Base-by-base conservation (phyloP, 148 eudicot species). In the Persicaria tinctoria region DNA sequence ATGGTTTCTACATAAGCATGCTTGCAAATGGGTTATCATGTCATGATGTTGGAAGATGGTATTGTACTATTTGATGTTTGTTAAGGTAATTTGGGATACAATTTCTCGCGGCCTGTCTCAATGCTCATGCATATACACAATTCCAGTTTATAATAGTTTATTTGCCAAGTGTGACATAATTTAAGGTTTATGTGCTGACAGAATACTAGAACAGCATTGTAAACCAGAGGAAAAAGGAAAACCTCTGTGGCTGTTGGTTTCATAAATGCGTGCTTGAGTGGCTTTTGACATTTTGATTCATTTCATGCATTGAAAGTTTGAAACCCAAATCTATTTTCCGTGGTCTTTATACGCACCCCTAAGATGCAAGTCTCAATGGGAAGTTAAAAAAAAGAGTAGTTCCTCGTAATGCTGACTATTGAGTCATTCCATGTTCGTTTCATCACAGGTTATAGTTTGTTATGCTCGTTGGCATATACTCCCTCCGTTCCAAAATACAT, bases 31-130 rank as follows among this genome's bases (percentile, higher is more conserved):
- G 14, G 68, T 32, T 66, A 41, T 41, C 47, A 44, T 66, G 70
- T 66, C 48, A 41, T 66, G 46, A 57, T 66, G 17, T 14, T 66
- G 70, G 20, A 38, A 66, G 70, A 44, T 44, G 70, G 48, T 66
- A 41, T 66, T 3, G 48, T 38, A 38, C 44, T 23, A 32, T 32
- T 32, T 2, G 68, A 60, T 57, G 63, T 32, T 11, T 59, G 64
- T 8, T 18, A 10, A 59, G 46, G 5, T 27, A 63, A 27, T 12
- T 38, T 41, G 48, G 48, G 47, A 66, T 38, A 41, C 70, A 41
- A 66, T 66, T 1, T 18, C 44, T 66, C 41, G 47, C 14, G 6
- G 17, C 70, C 48, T 3, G 18, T 38, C 47, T 66, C 45, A 32
- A 32, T 3, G 11, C 2, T 55, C 6, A 59, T 20, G 10, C 64